Base-by-base conservation (phyloP, 257 asterid species). In the Solanum pennellii region DNA sequence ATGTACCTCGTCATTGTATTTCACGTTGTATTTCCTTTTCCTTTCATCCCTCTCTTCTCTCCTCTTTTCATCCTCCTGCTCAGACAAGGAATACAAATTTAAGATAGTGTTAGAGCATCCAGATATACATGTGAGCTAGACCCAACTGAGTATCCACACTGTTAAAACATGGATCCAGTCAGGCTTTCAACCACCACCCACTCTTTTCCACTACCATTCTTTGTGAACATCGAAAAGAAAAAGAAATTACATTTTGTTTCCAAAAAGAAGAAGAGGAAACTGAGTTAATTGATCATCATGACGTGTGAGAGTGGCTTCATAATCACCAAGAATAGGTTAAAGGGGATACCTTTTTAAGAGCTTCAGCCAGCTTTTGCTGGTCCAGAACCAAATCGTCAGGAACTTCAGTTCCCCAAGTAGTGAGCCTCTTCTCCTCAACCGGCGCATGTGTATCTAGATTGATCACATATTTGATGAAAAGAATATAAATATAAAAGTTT, bases 351-450 rank as follows among this genome's bases (percentile, higher is more conserved):
- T 96, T 96, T 84, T 90, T 91, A 86, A 94, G 96, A 71, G 99
- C 93, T 87, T 92, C 98, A 9, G 92, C 89, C 69, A 96, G 90
- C 87, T 89, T 95, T 79, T 88, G 91, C 91, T 95, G 88, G 86
- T 97, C 99, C 86, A 97, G 69, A 87, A 93, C 93, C 89, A 96
- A 84, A 93, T 95, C 99, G 15, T 93, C 98, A 21, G 99, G 98
- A 72, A 93, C 93, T 85, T 97, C 99, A 52, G 98, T 87, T 84
- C 99, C 99, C 99, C 99, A 97, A 1, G 97, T 93, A 18, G 98
- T 98, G 31, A 92, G 91, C 82, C 89, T 92, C 94, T 90, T 95
- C 90, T 92, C 96, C 91, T 94, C 98, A 37, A 86, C 49, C 84
- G 92, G 93, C 21, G 90, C 91, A 59, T 93, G 90, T 83, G 89